Evolutionary conservation across 1,139 yeast genomes (phyloP).

Genomic region (Candida sanyaensis): DNA sequence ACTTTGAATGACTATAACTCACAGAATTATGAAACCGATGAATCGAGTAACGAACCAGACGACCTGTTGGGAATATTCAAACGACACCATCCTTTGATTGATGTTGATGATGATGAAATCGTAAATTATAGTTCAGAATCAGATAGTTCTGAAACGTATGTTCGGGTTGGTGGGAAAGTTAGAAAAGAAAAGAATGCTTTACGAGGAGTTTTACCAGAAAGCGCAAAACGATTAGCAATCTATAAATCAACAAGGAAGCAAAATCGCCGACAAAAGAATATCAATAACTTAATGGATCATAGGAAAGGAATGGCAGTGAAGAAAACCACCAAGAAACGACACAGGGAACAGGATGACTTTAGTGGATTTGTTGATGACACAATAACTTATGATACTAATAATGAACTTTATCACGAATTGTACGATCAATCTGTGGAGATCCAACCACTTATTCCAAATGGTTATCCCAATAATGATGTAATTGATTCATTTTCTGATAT

Average conservation of each 20-base stretch:
- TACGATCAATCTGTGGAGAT: conserved; percentile 4
- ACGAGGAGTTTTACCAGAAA: conserved; percentile 42
- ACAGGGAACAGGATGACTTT: conserved; percentile 3
- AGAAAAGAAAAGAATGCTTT: conserved; percentile 31
- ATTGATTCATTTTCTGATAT: conserved; percentile 1
- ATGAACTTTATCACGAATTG: conserved; percentile 12
- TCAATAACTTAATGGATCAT: conserved; percentile 15
- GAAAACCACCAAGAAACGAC: conserved; percentile 16
- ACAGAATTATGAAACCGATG: conserved; percentile 3
- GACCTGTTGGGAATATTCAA: conserved; percentile 4
- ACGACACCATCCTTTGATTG: conserved; percentile 11
- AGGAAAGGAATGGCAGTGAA: conserved; percentile 41
- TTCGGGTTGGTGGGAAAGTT: conserved; percentile 35
- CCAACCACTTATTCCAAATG: not conserved
- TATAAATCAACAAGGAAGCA: conserved; percentile 18
- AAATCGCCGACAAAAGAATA: conserved; percentile 1
- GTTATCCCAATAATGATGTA: not conserved
- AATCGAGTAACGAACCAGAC: conserved; percentile 2
- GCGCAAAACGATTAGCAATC: conserved; percentile 34
- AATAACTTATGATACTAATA: conserved; percentile 12
- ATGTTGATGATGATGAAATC: conserved; percentile 11
- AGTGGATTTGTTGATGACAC: conserved; percentile 14
- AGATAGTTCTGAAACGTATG: conserved; percentile 20
- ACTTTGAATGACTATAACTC: not conserved
- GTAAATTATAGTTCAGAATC: conserved; percentile 9